Evolutionary conservation across 2,329 filamentous ascomycete genomes (phyloP), one percentile per base, ranked within the genome.

Genomic region (Ophiosphaerella herpotricha): DNA sequence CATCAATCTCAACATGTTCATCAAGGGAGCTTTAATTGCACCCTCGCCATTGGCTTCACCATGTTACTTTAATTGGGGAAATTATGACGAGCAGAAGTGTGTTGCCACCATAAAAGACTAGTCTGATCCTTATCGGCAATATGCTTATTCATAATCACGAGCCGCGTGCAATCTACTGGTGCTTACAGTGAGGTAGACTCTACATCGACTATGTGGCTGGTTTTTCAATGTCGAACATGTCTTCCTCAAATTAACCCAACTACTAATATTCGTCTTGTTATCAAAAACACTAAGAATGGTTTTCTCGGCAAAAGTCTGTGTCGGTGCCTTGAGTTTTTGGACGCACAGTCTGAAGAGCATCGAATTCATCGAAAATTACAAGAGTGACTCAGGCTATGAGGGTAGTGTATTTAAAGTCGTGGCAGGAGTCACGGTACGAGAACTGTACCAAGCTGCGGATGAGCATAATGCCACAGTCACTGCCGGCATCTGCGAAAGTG

Each of bases 271-370:
- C 51, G 43, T 21, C 38, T 66, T 3, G 50, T 60, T 7, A 52
- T 65, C 12, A 53, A 55, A n/a, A 65, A 61, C 39, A 66, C 63
- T 2, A 58, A 61, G 1, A 60, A 64, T 33, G 50, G 53, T 21
- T 50, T 50, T 39, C 35, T 58, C 8, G 67, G 64, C 3, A 61
- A 60, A 61, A 60, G 39, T 66, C 64, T 1, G 65, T 14, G 56
- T 55, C 6, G 64, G 63, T 6, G 46, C 63, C 0, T 54, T 70
- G 6, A 54, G 43, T n/a, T 36, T 70, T 9, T 71, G 68, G 68
- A 70, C 61, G 1, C 66, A 68, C 26, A 49, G 66, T 24, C 43
- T 70, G 4, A 70, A 68, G n/a, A 33, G 39, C 3, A 46, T 57
- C 11, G 9, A 50, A 23, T 48, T 60, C 26, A 36, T 58, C 8